phyloP scores from a whole-genome alignment of 2,329 filamentous ascomycete genomes.

The Botrytis tulipae region DNA sequence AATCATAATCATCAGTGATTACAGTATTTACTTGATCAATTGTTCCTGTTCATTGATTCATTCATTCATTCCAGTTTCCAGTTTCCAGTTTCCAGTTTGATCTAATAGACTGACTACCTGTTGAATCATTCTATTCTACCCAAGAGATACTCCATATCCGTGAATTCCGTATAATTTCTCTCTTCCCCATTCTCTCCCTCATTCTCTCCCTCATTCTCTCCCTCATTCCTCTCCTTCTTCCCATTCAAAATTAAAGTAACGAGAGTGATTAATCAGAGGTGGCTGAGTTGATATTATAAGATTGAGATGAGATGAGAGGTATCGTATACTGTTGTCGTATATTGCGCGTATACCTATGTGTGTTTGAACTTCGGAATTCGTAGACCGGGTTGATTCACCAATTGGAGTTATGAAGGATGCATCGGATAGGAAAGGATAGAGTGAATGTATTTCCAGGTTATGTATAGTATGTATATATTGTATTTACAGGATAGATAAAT shows the following conservation, averaged over 20 bases:
- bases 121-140: not conserved
- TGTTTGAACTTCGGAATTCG: not conserved
- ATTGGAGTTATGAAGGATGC: not conserved
- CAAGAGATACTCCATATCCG: not conserved
- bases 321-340: not conserved
- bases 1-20: not conserved
- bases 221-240: no score
- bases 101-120: not conserved
- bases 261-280: slow-evolving; percentile 7
- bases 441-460: no score
- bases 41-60: not conserved
- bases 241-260: not conserved
- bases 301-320: not conserved
- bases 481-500: not conserved
- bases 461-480: not conserved
- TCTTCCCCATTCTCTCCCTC: not conserved
- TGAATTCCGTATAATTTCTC: not conserved
- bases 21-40: not conserved
- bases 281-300: slow-evolving; percentile 10
- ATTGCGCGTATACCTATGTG: not conserved
- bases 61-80: not conserved
- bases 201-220: not conserved
- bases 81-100: not conserved
- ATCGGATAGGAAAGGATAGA: not conserved
- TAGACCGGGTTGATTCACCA: not conserved